Evolutionary conservation across 495 filamentous ascomycete species (phyloP).

Genomic region (Ramalina intermedia): DNA sequence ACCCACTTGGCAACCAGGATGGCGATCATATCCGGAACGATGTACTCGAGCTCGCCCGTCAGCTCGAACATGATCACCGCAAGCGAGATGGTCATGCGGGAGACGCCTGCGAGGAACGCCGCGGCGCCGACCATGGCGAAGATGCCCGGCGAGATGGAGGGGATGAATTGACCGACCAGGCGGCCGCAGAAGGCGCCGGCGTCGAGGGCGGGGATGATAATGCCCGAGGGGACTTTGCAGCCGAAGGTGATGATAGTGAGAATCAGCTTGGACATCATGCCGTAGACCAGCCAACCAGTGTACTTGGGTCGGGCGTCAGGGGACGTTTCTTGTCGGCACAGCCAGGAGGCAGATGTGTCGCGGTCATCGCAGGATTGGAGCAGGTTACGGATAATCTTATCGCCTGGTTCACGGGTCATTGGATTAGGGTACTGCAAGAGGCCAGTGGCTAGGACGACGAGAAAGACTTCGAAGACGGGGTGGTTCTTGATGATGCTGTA

Average conservation of each 20-base stretch:
- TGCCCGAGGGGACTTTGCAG: conserved; percentile 41
- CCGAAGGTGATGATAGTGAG: conserved; percentile 43
- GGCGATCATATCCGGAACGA: conserved; percentile 42
- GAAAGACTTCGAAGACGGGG: conserved; percentile 37
- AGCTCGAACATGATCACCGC: conserved; percentile 46
- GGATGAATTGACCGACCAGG: conserved; percentile 32
- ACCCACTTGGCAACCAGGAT: conserved; percentile 46
- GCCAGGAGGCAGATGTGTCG: conserved; percentile 3
- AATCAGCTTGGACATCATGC: conserved; percentile 35
- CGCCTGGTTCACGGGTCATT: conserved; percentile 35
- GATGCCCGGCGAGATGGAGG: conserved; percentile 36
- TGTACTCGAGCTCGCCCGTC: conserved; percentile 32
- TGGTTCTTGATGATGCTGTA: conserved; percentile 35
- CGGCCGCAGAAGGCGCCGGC: conserved; percentile 42
- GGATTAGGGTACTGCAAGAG: conserved; percentile 42
- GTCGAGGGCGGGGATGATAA: conserved; percentile 45
- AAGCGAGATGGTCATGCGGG: conserved; percentile 43
- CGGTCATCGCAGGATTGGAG: conserved; percentile 32
- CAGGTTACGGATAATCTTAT: conserved; percentile 38
- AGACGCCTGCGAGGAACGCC: conserved; percentile 42
- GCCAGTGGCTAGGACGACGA: conserved; percentile 36
- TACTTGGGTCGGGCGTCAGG: conserved; percentile 20
- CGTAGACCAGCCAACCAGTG: conserved; percentile 35
- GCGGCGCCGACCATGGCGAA: conserved; percentile 48
- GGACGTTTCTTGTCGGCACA: conserved; percentile 38